These are phyloP conservation scores for Lolium multiflorum DNA, from an alignment of 176 grass and related monocot species.

Conservation along the genomic window DNA sequence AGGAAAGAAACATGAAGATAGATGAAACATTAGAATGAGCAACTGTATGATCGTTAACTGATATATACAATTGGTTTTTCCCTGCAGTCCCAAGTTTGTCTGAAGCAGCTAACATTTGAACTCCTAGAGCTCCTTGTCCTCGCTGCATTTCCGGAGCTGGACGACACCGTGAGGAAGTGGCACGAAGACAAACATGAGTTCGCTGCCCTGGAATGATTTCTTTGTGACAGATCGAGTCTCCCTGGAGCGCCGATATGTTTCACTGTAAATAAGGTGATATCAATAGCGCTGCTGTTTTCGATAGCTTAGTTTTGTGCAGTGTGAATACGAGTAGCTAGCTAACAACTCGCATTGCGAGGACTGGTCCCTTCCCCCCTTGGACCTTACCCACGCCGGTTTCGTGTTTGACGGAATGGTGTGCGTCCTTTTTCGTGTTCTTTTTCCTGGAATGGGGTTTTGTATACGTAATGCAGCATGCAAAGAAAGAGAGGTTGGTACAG, in stretches of 20 bases:
- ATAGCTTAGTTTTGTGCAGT: constrained; percentile 27
- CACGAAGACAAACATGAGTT: constrained; percentile 73
- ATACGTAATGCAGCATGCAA: constrained; percentile 35
- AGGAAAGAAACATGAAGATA: background rate
- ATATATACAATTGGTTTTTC: constrained; percentile 29
- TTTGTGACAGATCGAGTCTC: background rate
- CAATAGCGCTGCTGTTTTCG: background rate
- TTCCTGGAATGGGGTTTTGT: background rate
- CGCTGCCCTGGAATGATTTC: background rate
- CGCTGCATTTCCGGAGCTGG: constrained; percentile 81
- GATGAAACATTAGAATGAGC: background rate
- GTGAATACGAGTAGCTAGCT: constrained; percentile 59
- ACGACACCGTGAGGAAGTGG: constrained; percentile 65
- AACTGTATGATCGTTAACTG: constrained; percentile 12
- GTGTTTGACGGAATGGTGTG: background rate
- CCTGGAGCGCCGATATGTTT: background rate
- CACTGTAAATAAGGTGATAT: constrained; percentile 51
- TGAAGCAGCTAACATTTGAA: constrained; percentile 90
- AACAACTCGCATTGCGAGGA: background rate
- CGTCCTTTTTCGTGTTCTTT: background rate
- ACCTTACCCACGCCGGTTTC: background rate
- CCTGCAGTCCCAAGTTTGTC: constrained; percentile 87
- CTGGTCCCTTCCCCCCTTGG: background rate
- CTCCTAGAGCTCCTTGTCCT: constrained; percentile 86
- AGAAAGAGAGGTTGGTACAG: constrained; percentile 12